Conservation (phyloP, 2,329 filamentous ascomycete species). For the Monilinia aucupariae region DNA sequence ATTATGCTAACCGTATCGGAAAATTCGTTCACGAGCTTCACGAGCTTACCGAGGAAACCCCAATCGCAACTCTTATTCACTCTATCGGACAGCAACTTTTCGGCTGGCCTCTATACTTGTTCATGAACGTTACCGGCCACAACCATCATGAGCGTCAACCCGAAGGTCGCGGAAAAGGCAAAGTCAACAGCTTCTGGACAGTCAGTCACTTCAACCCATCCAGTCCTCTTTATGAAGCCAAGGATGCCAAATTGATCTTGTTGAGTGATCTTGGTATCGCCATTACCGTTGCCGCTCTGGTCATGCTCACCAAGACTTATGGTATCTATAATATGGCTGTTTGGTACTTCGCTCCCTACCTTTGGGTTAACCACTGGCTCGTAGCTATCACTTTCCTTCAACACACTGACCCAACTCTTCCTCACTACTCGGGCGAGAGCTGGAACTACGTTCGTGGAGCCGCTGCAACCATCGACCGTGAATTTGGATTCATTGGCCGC, state of each 20-base stretch:
- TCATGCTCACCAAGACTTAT: constrained; percentile 65
- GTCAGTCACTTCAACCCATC: constrained; percentile 93
- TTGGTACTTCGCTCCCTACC: constrained; percentile 92
- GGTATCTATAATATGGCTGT: constrained; percentile 83
- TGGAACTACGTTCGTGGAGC: constrained; percentile 95
- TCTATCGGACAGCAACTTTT: constrained; percentile 80
- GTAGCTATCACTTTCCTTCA: constrained; percentile 97
- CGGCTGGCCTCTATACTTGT: constrained; percentile 89
- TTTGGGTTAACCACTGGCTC: constrained; percentile 99
- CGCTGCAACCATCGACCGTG: constrained; percentile 91
- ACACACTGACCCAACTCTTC: constrained; percentile 90
- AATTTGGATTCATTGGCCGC: constrained; percentile 89
- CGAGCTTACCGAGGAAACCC: constrained; percentile 92
- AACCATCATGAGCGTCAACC: constrained; percentile 85
- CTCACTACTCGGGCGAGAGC: constrained; percentile 78
- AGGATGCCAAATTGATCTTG: constrained; percentile 80
- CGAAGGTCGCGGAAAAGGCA: constrained; percentile 90
- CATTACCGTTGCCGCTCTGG: constrained; percentile 52
- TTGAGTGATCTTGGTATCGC: constrained; percentile 78
- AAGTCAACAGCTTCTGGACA: constrained; percentile 75
- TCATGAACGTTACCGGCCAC: constrained; percentile 93
- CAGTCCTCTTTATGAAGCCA: constrained; percentile 86
- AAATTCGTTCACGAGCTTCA: constrained; percentile 71
- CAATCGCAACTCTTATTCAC: constrained; percentile 69
- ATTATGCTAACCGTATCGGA: constrained; percentile 71